A percentile compares a stretch with the other conserved stretches of the same genome.
Evolutionary conservation across 1,284 basidiomycete genomes (phyloP).

Genomic region (Cryptococcus sp.): DNA sequence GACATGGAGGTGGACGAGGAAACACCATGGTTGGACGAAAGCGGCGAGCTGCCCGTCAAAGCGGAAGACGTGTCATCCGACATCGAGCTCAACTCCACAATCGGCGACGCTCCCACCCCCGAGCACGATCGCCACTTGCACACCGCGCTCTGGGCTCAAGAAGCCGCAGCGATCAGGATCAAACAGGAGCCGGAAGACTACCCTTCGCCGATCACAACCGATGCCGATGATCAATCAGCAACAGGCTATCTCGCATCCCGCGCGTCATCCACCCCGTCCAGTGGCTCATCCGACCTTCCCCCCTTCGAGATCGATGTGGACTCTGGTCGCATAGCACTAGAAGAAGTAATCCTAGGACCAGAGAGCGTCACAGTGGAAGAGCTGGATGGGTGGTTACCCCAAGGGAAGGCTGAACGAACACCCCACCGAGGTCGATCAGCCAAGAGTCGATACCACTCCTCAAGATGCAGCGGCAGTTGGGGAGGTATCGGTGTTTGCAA

Average conservation of each 20-base stretch:
- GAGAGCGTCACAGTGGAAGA: constrained; percentile 49
- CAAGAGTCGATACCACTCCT: constrained; percentile 17
- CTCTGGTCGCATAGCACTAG: constrained; percentile 19
- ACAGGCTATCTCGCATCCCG: constrained; percentile 23
- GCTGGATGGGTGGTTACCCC: constrained; percentile 45
- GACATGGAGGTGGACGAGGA: constrained; percentile 41
- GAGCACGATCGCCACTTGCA: constrained; percentile 44
- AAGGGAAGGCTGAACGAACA: constrained; percentile 23
- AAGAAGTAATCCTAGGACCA: constrained; percentile 41
- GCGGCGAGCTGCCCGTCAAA: constrained; percentile 44
- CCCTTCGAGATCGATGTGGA: constrained; percentile 31
- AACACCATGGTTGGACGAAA: constrained; percentile 41
- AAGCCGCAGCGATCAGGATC: constrained; percentile 37
- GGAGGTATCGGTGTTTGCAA: constrained; percentile 47
- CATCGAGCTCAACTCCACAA: constrained; percentile 34
- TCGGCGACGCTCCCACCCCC: constrained; percentile 41
- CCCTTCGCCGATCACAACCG: constrained; percentile 42
- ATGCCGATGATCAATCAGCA: constrained; percentile 24
- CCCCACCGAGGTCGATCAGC: constrained; percentile 25
- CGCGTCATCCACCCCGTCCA: constrained; percentile 31
- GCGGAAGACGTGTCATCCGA: constrained; percentile 46
- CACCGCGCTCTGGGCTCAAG: constrained; percentile 47
- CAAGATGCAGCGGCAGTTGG: constrained; percentile 34
- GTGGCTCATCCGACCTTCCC: constrained; percentile 37
- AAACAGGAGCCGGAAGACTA: constrained; percentile 47